Base-by-base conservation (phyloP, 306 rosid species). In the Quillaja saponaria region DNA sequence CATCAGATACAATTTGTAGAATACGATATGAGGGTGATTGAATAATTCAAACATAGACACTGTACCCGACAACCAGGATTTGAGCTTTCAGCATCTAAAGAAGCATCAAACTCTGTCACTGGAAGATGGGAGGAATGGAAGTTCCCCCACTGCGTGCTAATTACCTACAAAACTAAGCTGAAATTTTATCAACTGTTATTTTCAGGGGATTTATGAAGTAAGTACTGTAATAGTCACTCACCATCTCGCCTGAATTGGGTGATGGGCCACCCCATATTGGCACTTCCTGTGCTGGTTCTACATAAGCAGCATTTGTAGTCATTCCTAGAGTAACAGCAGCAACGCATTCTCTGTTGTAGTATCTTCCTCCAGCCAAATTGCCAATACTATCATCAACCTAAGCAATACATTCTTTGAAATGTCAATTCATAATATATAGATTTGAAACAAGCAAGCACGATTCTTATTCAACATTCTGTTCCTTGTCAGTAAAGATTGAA, bases 341-440 rank as follows among this genome's bases (percentile, higher is more conserved):
- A 18, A 88, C 87, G 10, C 67, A 66, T 38, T 82, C 96, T 50
- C 61, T 69, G 44, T 69, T 76, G 28, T 78, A 80, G 76, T 88
- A 88, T 72, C 92, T 78, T 53, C 92, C 92, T 67, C 92, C 87
- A 3, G 90, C 90, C 71, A 88, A 79, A 42, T 81, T 64, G 37
- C 92, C 96, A 21, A 88, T 54, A 4, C 87, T 72, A 13, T 81
- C 92, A 74, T 88, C 87, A 56, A 88, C 96, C 91, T 88, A 70
- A 40, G 46, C 59, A 61, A 4, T 10, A n/a, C n/a, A 6, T 35
- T 58, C 50, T 38, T 74, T 74, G 18, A 59, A 53, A 52, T 7
- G 54, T 9, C 8, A 51, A 0, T 40, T 71, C 51, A 49, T 8
- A 64, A n/a, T 7, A 7, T 18, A 16, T 34, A 64, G 49, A 5